A percentile compares a stretch with the other conserved stretches of the same genome.
These are phyloP conservation scores for Zoysia pacifica DNA, from an alignment of 176 grass and related monocot species.

Conservation along the genomic window DNA sequence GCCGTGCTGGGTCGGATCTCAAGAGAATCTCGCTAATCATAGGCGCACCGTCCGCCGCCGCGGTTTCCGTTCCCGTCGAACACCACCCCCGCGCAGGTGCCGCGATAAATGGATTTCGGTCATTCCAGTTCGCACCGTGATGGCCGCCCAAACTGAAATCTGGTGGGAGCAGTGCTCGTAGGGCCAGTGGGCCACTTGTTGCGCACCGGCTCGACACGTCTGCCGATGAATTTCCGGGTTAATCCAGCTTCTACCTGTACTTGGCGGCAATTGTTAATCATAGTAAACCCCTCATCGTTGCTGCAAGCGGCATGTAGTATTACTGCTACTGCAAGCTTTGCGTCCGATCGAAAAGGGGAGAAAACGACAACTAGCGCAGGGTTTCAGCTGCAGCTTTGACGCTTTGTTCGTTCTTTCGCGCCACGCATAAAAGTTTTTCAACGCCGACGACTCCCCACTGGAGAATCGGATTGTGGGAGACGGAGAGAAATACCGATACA, in stretches of 20 bases:
- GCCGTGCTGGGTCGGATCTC: conserved; percentile 35
- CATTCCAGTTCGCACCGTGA: background rate
- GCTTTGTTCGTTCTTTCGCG: background rate
- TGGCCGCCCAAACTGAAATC: background rate
- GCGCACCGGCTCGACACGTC: background rate
- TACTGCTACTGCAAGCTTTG: background rate
- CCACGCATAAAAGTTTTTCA: background rate
- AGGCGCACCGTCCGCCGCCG: background rate
- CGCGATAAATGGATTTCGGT: background rate
- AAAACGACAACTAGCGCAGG: background rate
- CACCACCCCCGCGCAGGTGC: background rate
- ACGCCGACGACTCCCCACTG: too few species aligned
- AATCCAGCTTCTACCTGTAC: background rate
- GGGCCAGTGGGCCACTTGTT: background rate
- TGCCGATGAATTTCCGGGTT: background rate
- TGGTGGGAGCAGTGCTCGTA: background rate
- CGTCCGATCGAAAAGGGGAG: background rate
- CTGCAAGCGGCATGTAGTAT: background rate
- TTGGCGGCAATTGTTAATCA: background rate
- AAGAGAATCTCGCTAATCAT: conserved; percentile 19
- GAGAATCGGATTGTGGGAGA: too few species aligned
- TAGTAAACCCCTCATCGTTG: background rate
- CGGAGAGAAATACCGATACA: too few species aligned
- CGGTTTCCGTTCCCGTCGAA: background rate
- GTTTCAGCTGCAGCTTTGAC: background rate